Conservation (phyloP, 371 early-diverging fungal genomes). For the Circinella minor region DNA sequence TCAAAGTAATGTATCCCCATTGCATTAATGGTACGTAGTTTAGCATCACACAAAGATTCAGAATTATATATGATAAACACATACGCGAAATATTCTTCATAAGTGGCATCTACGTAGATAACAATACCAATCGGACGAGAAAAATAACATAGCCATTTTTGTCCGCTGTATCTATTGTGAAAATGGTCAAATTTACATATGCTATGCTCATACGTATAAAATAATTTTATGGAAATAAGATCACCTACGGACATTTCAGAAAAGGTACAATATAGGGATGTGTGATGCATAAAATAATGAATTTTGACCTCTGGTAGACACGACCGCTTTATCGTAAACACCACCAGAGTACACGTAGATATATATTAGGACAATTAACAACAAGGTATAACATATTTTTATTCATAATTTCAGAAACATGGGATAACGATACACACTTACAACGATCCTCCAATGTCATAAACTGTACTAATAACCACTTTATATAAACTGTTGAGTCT, state of each 20-base stretch:
- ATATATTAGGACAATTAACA: constrained; percentile 74
- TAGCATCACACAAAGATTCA: background rate
- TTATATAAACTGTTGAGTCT: constrained; percentile 61
- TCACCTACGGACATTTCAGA: background rate
- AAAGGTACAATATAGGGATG: constrained; percentile 52
- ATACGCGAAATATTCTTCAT: constrained; percentile 62
- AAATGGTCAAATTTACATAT: too few relatives aligned
- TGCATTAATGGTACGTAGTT: background rate
- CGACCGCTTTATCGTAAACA: constrained; percentile 50
- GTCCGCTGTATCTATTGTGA: background rate
- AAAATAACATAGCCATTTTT: constrained; percentile 72
- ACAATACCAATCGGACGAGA: constrained; percentile 69
- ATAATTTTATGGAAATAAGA: background rate
- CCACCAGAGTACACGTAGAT: constrained; percentile 57
- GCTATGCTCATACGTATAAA: too few relatives aligned
- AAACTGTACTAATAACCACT: constrained; percentile 60
- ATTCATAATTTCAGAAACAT: constrained; percentile 33
- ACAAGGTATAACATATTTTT: constrained; percentile 43
- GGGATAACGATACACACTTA: constrained; percentile 21
- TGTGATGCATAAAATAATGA: constrained; percentile 64
- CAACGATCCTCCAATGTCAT: constrained; percentile 52
- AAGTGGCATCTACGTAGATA: constrained; percentile 77
- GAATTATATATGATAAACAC: background rate
- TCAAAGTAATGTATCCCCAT: background rate
- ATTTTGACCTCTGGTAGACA: constrained; percentile 73